Percentiles rank a stretch among this genome's conserved stretches.
Evolutionary conservation across 2,329 filamentous ascomycete genomes (phyloP).

Genomic region (Epichloe typhina): DNA sequence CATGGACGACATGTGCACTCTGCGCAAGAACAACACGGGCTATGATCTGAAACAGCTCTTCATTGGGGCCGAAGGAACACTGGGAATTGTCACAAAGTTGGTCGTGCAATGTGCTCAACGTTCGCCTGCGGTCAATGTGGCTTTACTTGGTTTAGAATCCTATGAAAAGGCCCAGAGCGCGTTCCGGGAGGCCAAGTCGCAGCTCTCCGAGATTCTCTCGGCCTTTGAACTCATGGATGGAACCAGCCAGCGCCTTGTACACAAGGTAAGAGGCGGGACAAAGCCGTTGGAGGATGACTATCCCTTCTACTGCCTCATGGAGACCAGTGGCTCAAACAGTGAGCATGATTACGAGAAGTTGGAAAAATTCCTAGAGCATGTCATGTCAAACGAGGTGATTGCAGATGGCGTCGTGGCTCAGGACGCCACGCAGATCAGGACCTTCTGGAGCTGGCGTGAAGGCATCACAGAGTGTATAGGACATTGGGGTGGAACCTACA

Average conservation of each 20-base stretch:
- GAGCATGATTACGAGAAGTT: constrained; percentile 93
- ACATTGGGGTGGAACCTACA: constrained; percentile 92
- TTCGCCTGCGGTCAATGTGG: constrained; percentile 81
- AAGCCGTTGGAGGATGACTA: constrained; percentile 74
- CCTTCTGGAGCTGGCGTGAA: constrained; percentile 87
- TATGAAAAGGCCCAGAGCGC: constrained; percentile 80
- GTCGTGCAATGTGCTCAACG: constrained; percentile 83
- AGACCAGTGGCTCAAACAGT: constrained; percentile 87
- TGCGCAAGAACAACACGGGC: constrained; percentile 97
- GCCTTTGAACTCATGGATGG: constrained; percentile 97
- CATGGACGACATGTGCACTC: constrained; percentile 71
- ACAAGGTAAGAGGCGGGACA: constrained; percentile 60
- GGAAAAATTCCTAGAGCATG: constrained; percentile 76
- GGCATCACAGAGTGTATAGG: constrained; percentile 80
- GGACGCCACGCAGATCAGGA: constrained; percentile 76
- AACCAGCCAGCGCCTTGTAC: constrained; percentile 65
- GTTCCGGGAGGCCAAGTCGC: constrained; percentile 77
- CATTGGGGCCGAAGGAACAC: constrained; percentile 88
- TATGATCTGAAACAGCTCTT: constrained; percentile 97
- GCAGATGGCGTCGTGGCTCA: constrained; percentile 83
- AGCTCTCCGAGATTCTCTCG: constrained; percentile 88
- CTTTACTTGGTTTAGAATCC: constrained; percentile 81
- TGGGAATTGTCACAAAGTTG: constrained; percentile 84
- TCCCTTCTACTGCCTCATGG: constrained; percentile 92
- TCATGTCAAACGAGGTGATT: constrained; percentile 80